Evolutionary conservation across 2,329 filamentous ascomycete genomes (phyloP).

Genomic region (Xylariales sp.): DNA sequence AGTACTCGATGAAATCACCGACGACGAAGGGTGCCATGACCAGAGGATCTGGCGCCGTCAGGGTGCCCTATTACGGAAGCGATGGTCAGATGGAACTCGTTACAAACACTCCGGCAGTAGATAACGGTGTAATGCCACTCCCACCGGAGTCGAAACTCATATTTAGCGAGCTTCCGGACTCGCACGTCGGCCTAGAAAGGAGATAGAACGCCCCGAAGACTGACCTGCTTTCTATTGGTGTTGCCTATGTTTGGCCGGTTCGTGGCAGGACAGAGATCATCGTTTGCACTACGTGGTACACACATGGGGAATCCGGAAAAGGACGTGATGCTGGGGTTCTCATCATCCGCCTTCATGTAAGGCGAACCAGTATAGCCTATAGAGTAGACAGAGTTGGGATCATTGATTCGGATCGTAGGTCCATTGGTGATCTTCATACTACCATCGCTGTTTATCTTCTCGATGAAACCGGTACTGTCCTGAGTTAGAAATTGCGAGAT

Average conservation of each 20-base stretch:
- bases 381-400: slow-evolving; percentile 37
- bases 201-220: too few relatives aligned
- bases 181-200: too few relatives aligned
- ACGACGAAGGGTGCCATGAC: slow-evolving; percentile 35
- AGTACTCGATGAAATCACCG: slow-evolving; percentile 36
- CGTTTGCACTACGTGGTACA: slow-evolving; percentile 34
- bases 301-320: slow-evolving; percentile 48
- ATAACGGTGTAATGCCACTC: too few relatives aligned
- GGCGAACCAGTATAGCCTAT: slow-evolving; percentile 29
- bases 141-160: too few relatives aligned
- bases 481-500: slow-evolving; percentile 32
- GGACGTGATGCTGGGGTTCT: slow-evolving; percentile 38
- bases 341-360: slow-evolving; percentile 39
- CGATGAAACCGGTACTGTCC: slow-evolving; percentile 30
- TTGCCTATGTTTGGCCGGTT: slow-evolving; percentile 26
- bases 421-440: slow-evolving; percentile 32
- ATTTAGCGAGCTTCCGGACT: too few relatives aligned
- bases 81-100: too few relatives aligned
- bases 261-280: slow-evolving; percentile 29
- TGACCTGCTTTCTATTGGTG: too few relatives aligned
- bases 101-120: too few relatives aligned
- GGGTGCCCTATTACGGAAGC: too few relatives aligned
- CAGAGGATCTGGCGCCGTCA: slow-evolving; percentile 28
- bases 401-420: slow-evolving; percentile 33
- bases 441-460: slow-evolving; percentile 27